phyloP scores from a whole-genome alignment of 495 filamentous ascomycete genomes.

The Penicillium bovifimosum region DNA sequence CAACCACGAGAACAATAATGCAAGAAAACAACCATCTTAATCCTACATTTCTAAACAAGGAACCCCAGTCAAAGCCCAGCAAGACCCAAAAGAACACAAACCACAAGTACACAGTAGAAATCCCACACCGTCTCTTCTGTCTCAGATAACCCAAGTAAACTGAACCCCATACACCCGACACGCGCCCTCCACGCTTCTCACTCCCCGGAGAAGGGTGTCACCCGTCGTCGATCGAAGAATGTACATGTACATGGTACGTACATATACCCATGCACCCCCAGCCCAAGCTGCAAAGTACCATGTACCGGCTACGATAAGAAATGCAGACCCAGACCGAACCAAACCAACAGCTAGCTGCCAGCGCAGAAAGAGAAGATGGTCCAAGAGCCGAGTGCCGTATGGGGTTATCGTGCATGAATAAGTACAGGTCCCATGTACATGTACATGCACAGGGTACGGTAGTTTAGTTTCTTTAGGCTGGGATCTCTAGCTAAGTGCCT shows the following conservation, averaged over 20 bases:
- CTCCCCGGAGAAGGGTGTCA: not conserved
- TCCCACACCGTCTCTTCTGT: conserved; percentile 1
- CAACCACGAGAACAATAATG: not conserved
- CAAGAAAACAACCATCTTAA: not conserved
- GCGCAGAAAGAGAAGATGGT: not conserved
- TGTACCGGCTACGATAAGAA: conserved; percentile 1
- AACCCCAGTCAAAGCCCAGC: not conserved
- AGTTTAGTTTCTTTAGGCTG: too few relatives aligned
- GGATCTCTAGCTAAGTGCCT: too few relatives aligned
- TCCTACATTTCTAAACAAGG: not conserved
- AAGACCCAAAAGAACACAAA: not conserved
- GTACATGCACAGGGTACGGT: too few relatives aligned
- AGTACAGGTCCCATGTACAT: not conserved
- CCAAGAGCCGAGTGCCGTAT: not conserved
- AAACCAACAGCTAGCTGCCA: not conserved
- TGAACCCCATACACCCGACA: not conserved
- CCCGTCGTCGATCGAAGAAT: conserved; percentile 6
- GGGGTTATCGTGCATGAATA: not conserved
- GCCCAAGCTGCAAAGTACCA: not conserved
- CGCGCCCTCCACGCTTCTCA: not conserved
- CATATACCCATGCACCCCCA: not conserved
- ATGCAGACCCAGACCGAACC: not conserved
- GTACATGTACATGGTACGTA: not conserved
- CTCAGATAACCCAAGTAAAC: not conserved
- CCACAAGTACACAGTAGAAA: too few relatives aligned